Evolutionary conservation across 179 eudicot species (phyloP).

Genomic region (Drosera spatulata): DNA sequence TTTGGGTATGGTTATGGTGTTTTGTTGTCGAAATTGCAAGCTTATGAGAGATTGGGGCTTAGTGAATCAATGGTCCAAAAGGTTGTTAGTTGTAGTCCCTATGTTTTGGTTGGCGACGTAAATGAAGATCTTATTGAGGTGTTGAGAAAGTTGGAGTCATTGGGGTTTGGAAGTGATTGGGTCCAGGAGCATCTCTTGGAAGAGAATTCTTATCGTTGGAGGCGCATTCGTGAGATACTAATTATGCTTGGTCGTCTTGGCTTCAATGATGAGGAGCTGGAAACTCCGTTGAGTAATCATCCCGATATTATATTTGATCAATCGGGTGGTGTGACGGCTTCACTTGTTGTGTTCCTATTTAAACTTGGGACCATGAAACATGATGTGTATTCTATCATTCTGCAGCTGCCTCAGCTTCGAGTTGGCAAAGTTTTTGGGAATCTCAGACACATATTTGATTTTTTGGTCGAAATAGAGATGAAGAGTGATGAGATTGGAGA

Average conservation of each 20-base stretch:
- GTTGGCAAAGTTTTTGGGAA: constrained; percentile 29
- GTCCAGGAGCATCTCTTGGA: constrained; percentile 28
- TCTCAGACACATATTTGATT: constrained; percentile 30
- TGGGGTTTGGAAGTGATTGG: constrained; percentile 43
- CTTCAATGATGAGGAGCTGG: constrained; percentile 26
- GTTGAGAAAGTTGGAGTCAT: constrained; percentile 20
- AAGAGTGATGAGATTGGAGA: constrained; percentile 26
- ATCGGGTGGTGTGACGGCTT: constrained; percentile 33
- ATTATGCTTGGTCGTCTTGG: constrained; percentile 26
- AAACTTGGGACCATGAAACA: constrained; percentile 41
- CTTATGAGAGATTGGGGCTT: constrained; percentile 42
- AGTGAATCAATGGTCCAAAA: constrained; percentile 25
- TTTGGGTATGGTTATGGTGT: constrained; percentile 41
- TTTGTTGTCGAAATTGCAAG: constrained; percentile 36
- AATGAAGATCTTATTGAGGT: constrained; percentile 22
- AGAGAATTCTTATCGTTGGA: constrained; percentile 34
- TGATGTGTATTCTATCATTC: constrained; percentile 27
- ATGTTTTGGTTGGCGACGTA: constrained; percentile 33
- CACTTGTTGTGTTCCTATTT: constrained; percentile 33
- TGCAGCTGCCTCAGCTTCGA: constrained; percentile 31
- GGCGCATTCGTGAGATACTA: constrained; percentile 34
- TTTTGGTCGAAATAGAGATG: constrained; percentile 46
- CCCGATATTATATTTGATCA: constrained; percentile 43
- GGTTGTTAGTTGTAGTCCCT: constrained; percentile 40
- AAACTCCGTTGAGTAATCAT: constrained; percentile 17